These are phyloP conservation scores for Arthrobotrys musiformis DNA, from an alignment of 2,329 filamentous ascomycete genomes.

Conservation along the genomic window DNA sequence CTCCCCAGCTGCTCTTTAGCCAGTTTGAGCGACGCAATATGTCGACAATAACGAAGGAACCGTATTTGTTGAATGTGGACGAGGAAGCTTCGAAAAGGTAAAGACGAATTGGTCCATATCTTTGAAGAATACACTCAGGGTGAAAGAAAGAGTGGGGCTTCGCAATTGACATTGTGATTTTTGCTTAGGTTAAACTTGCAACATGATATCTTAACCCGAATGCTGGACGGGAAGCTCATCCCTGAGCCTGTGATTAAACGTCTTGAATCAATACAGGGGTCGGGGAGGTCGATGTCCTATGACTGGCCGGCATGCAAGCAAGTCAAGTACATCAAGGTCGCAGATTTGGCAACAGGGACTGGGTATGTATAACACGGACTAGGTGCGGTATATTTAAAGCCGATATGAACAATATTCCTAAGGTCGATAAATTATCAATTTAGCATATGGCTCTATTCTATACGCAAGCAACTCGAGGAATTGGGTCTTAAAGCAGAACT, in stretches of 20 bases:
- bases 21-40: neutral
- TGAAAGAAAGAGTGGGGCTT: neutral
- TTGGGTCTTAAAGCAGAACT: conserved; percentile 22
- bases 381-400: too few relatives aligned
- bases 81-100: conserved; percentile 48
- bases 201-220: conserved; percentile 32
- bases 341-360: conserved; percentile 44
- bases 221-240: conserved; percentile 37
- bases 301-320: neutral
- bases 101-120: neutral
- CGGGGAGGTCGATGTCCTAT: neutral
- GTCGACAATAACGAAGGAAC: conserved; percentile 25
- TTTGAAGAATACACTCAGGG: neutral
- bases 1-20: neutral
- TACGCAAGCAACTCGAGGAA: conserved; percentile 25
- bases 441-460: conserved; percentile 50
- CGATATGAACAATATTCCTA: neutral
- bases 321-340: conserved; percentile 26
- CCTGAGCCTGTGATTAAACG: conserved; percentile 9
- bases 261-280: neutral
- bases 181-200: conserved; percentile 35
- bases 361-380: conserved; percentile 15
- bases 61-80: conserved; percentile 39
- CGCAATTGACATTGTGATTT: neutral
- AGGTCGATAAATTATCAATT: neutral